phyloP scores from a whole-genome alignment of 176 grass and related monocot genomes.

The Avena atlantica region DNA sequence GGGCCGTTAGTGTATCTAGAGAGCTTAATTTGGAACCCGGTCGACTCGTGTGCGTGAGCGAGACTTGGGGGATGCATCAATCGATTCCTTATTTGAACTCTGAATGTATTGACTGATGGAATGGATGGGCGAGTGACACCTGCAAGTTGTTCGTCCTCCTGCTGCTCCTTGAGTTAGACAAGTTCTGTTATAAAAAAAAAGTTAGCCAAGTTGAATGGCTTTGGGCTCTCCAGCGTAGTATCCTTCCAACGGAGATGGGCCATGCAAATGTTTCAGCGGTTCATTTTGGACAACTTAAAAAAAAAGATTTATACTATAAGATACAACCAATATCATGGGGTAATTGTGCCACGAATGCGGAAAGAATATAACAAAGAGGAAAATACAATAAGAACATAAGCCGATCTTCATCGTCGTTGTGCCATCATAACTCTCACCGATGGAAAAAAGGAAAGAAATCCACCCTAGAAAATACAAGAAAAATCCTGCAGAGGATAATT shows the following conservation, averaged over 20 bases:
- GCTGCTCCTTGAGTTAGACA: not conserved
- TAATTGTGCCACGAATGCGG: too few species aligned
- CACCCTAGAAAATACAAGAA: too few species aligned
- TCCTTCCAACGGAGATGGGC: not conserved
- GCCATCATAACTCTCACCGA: too few species aligned
- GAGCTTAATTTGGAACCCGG: not conserved
- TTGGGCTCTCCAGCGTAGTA: not conserved
- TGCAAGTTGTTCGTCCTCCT: not conserved
- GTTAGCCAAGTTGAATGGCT: not conserved
- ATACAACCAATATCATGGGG: too few species aligned
- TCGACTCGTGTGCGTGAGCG: not conserved
- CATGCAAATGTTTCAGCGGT: constrained; percentile 15
- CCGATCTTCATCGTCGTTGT: too few species aligned
- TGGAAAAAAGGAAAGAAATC: too few species aligned
- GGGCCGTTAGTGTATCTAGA: not conserved
- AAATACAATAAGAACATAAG: too few species aligned
- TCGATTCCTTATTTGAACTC: not conserved
- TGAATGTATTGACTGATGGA: not conserved
- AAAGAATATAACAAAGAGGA: too few species aligned
- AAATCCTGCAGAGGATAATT: too few species aligned
- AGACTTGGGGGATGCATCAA: not conserved
- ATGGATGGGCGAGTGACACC: not conserved
- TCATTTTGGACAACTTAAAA: not conserved
- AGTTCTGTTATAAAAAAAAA: not conserved
- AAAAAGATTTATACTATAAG: too few species aligned